A percentile compares a stretch with the other conserved stretches of the same genome.
Conservation (phyloP, 2,329 filamentous ascomycete genomes). For the Penicillium fuscoglaucum region DNA sequence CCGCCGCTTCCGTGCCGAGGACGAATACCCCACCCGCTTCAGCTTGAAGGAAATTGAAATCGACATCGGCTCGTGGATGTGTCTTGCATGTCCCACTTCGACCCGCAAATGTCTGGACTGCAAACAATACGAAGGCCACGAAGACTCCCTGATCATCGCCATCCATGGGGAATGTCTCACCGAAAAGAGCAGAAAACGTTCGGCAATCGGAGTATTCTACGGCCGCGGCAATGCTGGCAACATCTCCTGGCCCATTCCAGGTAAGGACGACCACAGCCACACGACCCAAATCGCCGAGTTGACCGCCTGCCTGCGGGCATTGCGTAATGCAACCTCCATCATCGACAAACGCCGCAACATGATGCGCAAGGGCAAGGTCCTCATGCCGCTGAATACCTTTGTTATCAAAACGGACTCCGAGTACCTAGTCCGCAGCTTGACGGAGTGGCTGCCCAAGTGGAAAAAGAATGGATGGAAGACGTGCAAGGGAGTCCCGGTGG, state of each 20-base stretch:
- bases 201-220: slow-evolving; percentile 17
- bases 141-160: slow-evolving; percentile 8
- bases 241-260: slow-evolving; percentile 2
- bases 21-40: slow-evolving; percentile 4
- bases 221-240: slow-evolving; percentile 14
- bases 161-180: slow-evolving; percentile 5
- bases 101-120: slow-evolving; percentile 11
- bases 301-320: slow-evolving; percentile 18
- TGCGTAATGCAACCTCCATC: slow-evolving; percentile 8
- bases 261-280: slow-evolving; percentile 11
- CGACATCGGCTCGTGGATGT: slow-evolving; percentile 10
- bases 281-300: slow-evolving; percentile 24
- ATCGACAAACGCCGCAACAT: background rate
- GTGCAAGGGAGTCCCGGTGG: slow-evolving; percentile 23
- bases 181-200: background rate
- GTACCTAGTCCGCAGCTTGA: slow-evolving; percentile 37
- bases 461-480: slow-evolving; percentile 31
- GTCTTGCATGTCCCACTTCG: slow-evolving; percentile 11
- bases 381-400: slow-evolving; percentile 15
- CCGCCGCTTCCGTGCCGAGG: background rate
- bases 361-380: background rate
- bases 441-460: slow-evolving; percentile 36
- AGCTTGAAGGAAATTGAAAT: slow-evolving; percentile 9
- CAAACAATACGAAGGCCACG: slow-evolving; percentile 10
- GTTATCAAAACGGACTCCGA: slow-evolving; percentile 37